Evolutionary conservation across 202 grass and related monocot species (phyloP), one percentile per base, ranked within the genome.

Genomic region (Setaria italica): DNA sequence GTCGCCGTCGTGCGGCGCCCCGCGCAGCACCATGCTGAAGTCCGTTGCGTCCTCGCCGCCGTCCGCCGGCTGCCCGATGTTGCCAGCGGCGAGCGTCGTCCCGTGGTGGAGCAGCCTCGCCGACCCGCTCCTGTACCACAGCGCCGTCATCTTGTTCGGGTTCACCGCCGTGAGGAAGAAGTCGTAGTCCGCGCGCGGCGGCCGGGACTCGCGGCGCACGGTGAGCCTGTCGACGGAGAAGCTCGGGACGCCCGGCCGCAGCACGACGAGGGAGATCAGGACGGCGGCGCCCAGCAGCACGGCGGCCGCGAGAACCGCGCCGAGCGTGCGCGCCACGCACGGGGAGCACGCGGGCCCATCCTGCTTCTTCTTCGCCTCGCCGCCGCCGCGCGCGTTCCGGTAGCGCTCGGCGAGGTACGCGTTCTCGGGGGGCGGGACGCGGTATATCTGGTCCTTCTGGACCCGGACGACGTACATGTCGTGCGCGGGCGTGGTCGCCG

Each of bases 381-480:
- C 73, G n/a, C 81, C 75, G 50, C 35, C 58, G 59, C 64, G 63
- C 76, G 78, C 79, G 33, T 65, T 47, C 2, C 87, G 90, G 74
- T 99, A 96, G 9, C 80, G 86, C 77, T 96, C 93, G 46, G 83
- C 92, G 76, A 96, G 78, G 59, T 77, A 86, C 0, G 97, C 97
- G 86, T 99, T 99, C 90, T 99, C 93, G 30, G 94, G 93, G 1
- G 93, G 96, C 13, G 97, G 97, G 12, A 99, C 85, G 12, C 88
- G 92, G 84, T 96, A 99, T 76, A 96, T 91, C 85, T 99, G 97
- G 16, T 99, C 97, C 87, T 96, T 99, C 9, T 91, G 91, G 49
- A 96, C 88, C 47, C 94, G 85, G 74, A 99, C 90, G 43, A 99
- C 79, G 90, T 99, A 99, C 29, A 92, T 99, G 64, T 90, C 76